Conservation (phyloP, 1,139 yeast species). For the Hyphopichia burtonii region DNA sequence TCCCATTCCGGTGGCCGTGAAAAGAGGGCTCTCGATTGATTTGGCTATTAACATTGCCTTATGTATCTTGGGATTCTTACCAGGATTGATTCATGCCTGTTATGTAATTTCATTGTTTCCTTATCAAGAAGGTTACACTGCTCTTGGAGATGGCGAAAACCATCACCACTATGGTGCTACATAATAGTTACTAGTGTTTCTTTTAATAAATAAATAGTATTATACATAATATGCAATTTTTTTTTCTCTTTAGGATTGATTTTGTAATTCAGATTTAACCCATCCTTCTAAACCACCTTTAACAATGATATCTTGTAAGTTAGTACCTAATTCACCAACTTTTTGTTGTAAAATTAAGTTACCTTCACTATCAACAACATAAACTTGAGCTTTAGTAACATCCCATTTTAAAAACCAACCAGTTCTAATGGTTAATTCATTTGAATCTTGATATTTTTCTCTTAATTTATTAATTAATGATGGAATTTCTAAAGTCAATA, state of each 20-base stretch:
- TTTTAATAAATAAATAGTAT: neutral
- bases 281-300: conserved; percentile 98
- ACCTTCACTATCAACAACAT: conserved; percentile 65
- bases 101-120: conserved; percentile 61
- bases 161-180: conserved; percentile 27
- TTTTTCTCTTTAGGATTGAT: conserved; percentile 5
- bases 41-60: conserved; percentile 72
- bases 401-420: conserved; percentile 95
- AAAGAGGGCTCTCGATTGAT: conserved; percentile 73
- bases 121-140: conserved; percentile 33
- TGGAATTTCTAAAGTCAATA: conserved; percentile 91
- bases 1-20: conserved; percentile 77
- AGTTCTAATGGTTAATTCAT: conserved; percentile 86
- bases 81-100: conserved; percentile 70
- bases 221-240: neutral
- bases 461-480: conserved; percentile 75
- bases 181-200: neutral
- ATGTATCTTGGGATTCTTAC: conserved; percentile 76
- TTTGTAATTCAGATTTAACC: conserved; percentile 76
- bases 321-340: conserved; percentile 94
- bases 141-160: conserved; percentile 33
- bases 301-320: conserved; percentile 92
- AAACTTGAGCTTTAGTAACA: conserved; percentile 77
- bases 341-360: conserved; percentile 74
- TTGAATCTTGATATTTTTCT: conserved; percentile 53